These are phyloP conservation scores for Alternaria alternata DNA, from an alignment of 2,329 filamentous ascomycete species.

Conservation along the genomic window DNA sequence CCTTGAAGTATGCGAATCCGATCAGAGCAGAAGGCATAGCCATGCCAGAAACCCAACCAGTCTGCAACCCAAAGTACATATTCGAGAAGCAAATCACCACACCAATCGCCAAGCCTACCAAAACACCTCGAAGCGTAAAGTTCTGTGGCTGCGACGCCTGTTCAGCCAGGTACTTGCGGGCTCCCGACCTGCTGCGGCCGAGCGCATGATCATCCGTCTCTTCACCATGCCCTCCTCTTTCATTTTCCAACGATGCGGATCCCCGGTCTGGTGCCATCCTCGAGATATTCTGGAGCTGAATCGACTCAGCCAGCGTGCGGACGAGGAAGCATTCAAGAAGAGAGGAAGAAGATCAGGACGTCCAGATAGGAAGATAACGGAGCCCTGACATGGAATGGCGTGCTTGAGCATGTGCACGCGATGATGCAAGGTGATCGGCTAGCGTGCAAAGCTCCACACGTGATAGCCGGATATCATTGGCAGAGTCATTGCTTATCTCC, in stretches of 20 bases:
- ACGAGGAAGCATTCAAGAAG: neutral
- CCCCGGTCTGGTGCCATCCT: conserved; percentile 50
- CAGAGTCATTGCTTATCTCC: conserved; percentile 34
- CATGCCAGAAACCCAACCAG: conserved; percentile 86
- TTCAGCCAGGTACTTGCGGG: conserved; percentile 37
- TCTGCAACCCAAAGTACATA: conserved; percentile 98
- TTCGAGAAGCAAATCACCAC: conserved; percentile 95
- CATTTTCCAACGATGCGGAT: conserved; percentile 27
- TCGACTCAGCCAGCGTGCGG: conserved; percentile 28
- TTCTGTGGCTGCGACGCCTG: conserved; percentile 63
- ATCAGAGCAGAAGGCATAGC: conserved; percentile 95
- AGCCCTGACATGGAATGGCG: conserved; percentile 25
- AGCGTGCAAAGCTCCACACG: conserved; percentile 14
- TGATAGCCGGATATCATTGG: conserved; percentile 18
- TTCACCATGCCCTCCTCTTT: conserved; percentile 31
- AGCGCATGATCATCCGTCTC: conserved; percentile 25
- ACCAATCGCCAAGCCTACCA: conserved; percentile 83
- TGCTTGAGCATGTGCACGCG: conserved; percentile 26
- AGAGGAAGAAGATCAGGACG: conserved; percentile 1
- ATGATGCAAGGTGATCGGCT: conserved; percentile 31
- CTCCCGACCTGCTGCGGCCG: conserved; percentile 26
- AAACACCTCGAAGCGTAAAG: conserved; percentile 84
- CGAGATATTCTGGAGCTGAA: conserved; percentile 30
- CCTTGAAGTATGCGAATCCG: conserved; percentile 92
- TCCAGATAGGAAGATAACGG: conserved; percentile 16